Evolutionary conservation across 1,139 yeast species (phyloP).

Genomic region (Candida neerlandica): DNA sequence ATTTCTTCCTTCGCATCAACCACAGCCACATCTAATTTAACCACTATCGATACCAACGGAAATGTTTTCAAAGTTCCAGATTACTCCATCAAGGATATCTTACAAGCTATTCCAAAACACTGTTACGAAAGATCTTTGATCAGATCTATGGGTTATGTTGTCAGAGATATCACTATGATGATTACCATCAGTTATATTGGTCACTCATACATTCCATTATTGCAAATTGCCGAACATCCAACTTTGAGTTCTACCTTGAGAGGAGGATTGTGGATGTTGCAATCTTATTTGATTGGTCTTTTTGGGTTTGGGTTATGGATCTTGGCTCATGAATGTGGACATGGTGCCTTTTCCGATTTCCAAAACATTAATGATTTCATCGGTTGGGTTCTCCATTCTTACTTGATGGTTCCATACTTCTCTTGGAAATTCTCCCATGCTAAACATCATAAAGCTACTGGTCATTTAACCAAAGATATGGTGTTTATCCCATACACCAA

Average conservation of each 20-base stretch:
- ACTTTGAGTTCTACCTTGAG: slow-evolving; percentile 27
- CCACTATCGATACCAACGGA: slow-evolving; percentile 64
- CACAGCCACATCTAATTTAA: slow-evolving; percentile 25
- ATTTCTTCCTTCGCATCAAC: slow-evolving; percentile 22
- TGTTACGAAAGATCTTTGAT: slow-evolving; percentile 68
- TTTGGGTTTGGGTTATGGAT: slow-evolving; percentile 84
- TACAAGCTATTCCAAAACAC: slow-evolving; percentile 72
- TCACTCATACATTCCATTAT: slow-evolving; percentile 48
- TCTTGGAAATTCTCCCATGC: slow-evolving; percentile 85
- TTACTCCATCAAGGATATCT: slow-evolving; percentile 70
- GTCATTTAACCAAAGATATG: slow-evolving; percentile 78
- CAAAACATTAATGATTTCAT: slow-evolving; percentile 68
- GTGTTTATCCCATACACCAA: slow-evolving; percentile 77
- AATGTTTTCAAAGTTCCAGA: slow-evolving; percentile 72
- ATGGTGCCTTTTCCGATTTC: slow-evolving; percentile 79
- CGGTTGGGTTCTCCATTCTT: slow-evolving; percentile 84
- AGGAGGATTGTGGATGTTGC: slow-evolving; percentile 41
- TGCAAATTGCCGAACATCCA: slow-evolving; percentile 26
- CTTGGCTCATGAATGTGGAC: slow-evolving; percentile 90
- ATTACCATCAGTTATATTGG: slow-evolving; percentile 54
- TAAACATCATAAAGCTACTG: slow-evolving; percentile 88
- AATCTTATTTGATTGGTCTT: slow-evolving; percentile 56
- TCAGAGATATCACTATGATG: slow-evolving; percentile 62
- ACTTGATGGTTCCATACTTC: slow-evolving; percentile 78
- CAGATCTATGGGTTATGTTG: slow-evolving; percentile 63